Percentiles rank a stretch among this genome's conserved stretches.
Conservation (phyloP, 495 filamentous ascomycete genomes). For the Neurospora pannonica region DNA sequence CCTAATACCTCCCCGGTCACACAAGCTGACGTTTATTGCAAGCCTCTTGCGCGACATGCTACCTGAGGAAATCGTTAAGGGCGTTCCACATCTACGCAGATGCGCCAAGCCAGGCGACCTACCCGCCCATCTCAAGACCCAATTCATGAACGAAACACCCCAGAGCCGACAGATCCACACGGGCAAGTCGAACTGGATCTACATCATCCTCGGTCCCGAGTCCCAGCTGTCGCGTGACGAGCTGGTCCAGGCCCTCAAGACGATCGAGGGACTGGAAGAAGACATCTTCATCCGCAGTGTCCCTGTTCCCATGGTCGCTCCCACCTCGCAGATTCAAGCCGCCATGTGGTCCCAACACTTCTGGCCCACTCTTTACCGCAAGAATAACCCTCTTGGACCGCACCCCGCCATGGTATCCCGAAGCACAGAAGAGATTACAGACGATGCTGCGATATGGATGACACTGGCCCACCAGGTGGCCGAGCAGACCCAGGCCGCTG, state of each 20-base stretch:
- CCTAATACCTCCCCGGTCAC: neutral
- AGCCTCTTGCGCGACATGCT: constrained; percentile 40
- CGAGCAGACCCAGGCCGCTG: constrained; percentile 40
- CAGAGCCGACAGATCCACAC: constrained; percentile 36
- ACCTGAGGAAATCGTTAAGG: constrained; percentile 47
- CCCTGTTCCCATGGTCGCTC: constrained; percentile 63
- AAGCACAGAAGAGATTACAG: constrained; percentile 47
- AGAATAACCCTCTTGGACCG: constrained; percentile 67
- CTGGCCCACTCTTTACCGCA: constrained; percentile 87
- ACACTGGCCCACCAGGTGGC: constrained; percentile 58
- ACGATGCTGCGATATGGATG: constrained; percentile 52
- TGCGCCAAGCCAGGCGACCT: constrained; percentile 66
- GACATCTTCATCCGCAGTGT: constrained; percentile 42
- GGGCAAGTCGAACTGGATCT: constrained; percentile 37
- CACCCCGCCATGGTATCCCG: constrained; percentile 53
- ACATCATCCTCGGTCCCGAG: constrained; percentile 38
- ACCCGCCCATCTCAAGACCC: constrained; percentile 41
- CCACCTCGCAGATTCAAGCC: constrained; percentile 66
- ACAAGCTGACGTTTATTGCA: constrained; percentile 3
- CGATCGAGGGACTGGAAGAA: constrained; percentile 30
- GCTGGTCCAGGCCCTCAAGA: constrained; percentile 23
- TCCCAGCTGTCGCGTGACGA: constrained; percentile 29
- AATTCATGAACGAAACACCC: constrained; percentile 36
- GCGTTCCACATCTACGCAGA: constrained; percentile 70
- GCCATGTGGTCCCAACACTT: constrained; percentile 62